phyloP scores from a whole-genome alignment of 1,284 basidiomycete genomes.

The Leccinum subatratum region DNA sequence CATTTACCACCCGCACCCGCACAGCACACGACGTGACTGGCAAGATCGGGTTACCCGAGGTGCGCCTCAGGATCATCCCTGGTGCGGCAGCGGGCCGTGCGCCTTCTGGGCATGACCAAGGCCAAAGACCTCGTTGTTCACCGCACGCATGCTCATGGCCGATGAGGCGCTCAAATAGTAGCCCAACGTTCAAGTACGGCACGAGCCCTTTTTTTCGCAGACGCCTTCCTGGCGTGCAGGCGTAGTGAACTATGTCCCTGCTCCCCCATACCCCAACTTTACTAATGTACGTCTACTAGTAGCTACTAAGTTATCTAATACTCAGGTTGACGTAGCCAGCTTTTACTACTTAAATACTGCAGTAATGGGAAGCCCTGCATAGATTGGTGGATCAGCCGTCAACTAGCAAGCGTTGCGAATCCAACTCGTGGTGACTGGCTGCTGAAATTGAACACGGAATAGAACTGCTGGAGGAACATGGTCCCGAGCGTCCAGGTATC shows the following conservation, averaged over 20 bases:
- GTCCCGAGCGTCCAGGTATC: neutral
- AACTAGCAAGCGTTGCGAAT: neutral
- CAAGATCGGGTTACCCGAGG: constrained; percentile 73
- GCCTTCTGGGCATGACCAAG: constrained; percentile 75
- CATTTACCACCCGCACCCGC: constrained; percentile 4
- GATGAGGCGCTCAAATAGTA: constrained; percentile 62
- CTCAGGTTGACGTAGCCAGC: no score
- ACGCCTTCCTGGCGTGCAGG: constrained; percentile 41
- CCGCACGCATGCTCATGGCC: constrained; percentile 53
- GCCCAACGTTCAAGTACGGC: neutral
- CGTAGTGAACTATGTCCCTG: constrained; percentile 74
- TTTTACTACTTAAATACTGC: no score
- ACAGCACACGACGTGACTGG: constrained; percentile 53
- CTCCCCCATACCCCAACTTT: constrained; percentile 32
- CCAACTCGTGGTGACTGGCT: neutral
- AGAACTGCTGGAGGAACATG: neutral
- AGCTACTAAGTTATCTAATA: no score
- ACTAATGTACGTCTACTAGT: neutral
- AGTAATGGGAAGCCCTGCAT: neutral
- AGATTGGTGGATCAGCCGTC: neutral
- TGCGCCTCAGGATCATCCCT: constrained; percentile 85
- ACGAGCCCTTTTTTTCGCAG: constrained; percentile 2
- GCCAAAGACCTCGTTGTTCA: constrained; percentile 85
- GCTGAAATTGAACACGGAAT: neutral
- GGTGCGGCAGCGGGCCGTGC: constrained; percentile 84